A percentile compares a stretch with the other conserved stretches of the same genome.
phyloP scores from a whole-genome alignment of 164 flowering plant species.

The Macadamia integrifolia region DNA sequence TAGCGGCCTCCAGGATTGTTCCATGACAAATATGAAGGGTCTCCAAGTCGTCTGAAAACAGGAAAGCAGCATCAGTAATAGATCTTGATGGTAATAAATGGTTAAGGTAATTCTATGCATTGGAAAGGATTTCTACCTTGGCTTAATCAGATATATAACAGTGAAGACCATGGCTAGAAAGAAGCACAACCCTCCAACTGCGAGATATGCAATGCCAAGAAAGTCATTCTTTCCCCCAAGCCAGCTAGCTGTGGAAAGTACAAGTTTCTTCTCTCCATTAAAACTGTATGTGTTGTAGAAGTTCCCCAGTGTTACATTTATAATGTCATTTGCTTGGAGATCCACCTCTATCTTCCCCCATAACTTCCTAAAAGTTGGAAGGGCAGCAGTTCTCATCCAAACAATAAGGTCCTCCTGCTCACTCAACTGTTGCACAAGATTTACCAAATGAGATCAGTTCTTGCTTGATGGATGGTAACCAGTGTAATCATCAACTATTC shows the following conservation, averaged over 20 bases:
- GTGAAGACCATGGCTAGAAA: slow-evolving; percentile 70
- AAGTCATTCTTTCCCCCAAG: slow-evolving; percentile 97
- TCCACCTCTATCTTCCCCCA: slow-evolving; percentile 90
- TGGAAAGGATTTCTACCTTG: slow-evolving; percentile 51
- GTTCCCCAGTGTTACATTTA: slow-evolving; percentile 54
- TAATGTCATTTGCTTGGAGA: slow-evolving; percentile 43
- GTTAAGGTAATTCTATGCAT: not conserved
- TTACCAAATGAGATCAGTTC: slow-evolving; percentile 8
- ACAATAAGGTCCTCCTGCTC: slow-evolving; percentile 94
- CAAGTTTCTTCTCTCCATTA: slow-evolving; percentile 89
- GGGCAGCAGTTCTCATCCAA: slow-evolving; percentile 99
- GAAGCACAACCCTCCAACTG: slow-evolving; percentile 88
- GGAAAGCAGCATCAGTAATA: slow-evolving; percentile 1
- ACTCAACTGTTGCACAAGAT: slow-evolving; percentile 27
- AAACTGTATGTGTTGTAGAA: slow-evolving; percentile 89
- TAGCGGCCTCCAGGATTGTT: slow-evolving; percentile 67
- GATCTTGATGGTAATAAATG: not conserved
- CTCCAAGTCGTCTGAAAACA: slow-evolving; percentile 66
- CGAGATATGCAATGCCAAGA: slow-evolving; percentile 88
- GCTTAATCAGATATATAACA: slow-evolving; percentile 74
- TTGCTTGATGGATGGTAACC: not conserved
- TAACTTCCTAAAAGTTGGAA: slow-evolving; percentile 94
- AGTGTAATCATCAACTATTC: not conserved
- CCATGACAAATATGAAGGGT: slow-evolving; percentile 78
- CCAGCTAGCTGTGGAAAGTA: slow-evolving; percentile 97